These are phyloP conservation scores for Colletotrichum scovillei DNA, from an alignment of 2,329 filamentous ascomycete species.

Conservation along the genomic window DNA sequence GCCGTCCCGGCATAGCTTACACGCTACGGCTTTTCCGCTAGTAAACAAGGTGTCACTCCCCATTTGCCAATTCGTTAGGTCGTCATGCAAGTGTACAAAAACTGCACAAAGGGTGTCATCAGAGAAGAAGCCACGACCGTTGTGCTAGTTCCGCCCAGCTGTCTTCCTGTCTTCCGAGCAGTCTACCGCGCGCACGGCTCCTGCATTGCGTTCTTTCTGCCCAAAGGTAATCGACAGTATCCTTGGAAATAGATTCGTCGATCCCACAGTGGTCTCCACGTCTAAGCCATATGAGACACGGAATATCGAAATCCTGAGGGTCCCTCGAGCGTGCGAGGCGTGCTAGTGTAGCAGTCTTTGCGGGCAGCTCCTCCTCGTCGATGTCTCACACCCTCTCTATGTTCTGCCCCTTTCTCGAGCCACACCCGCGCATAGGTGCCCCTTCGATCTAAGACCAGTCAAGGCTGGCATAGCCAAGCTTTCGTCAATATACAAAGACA, in stretches of 20 bases:
- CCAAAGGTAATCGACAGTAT: conserved; percentile 12
- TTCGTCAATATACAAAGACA: conserved; percentile 14
- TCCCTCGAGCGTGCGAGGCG: conserved; percentile 1
- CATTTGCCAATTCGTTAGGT: conserved; percentile 3
- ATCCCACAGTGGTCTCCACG: conserved; percentile 25
- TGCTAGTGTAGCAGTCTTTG: conserved; percentile 11
- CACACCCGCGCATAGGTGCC: not conserved
- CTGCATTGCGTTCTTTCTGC: not conserved
- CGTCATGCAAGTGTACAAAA: not conserved
- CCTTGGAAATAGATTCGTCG: conserved; percentile 20
- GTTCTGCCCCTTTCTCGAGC: not conserved
- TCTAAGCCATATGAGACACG: conserved; percentile 20
- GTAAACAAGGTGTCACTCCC: not conserved
- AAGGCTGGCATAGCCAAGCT: not conserved
- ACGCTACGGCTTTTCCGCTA: not conserved
- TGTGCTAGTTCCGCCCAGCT: not conserved
- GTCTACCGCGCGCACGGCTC: conserved; percentile 20
- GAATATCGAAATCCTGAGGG: conserved; percentile 1
- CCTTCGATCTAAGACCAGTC: not conserved
- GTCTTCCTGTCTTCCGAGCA: not conserved
- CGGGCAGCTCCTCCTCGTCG: conserved; percentile 3
- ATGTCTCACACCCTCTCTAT: conserved; percentile 18
- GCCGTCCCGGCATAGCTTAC: not conserved
- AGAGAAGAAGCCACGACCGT: conserved; percentile 1
- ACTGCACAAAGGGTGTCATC: conserved; percentile 2